Evolutionary conservation across 805 yeast genomes (phyloP).

Genomic region (Suhomyces emberorum): DNA sequence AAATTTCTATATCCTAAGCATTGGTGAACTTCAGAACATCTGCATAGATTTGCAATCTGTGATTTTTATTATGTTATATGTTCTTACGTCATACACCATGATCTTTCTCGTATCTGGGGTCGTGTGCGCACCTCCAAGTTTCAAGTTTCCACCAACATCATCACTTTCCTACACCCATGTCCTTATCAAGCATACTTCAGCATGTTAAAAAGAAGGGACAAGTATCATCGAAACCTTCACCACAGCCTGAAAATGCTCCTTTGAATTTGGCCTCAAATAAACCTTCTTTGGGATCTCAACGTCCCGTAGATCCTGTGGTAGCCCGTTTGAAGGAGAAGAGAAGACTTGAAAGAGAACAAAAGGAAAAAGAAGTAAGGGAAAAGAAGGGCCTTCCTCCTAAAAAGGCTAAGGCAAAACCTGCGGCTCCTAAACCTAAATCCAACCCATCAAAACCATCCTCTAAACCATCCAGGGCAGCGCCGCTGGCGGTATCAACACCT

Average conservation of each 20-base stretch:
- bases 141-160: too few species aligned
- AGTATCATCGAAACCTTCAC: slow-evolving; percentile 6
- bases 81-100: too few species aligned
- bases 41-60: too few species aligned
- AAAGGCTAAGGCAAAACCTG: slow-evolving; percentile 8
- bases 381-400: slow-evolving; percentile 32
- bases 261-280: not conserved
- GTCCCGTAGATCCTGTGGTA: slow-evolving; percentile 65
- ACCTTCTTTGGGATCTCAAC: not conserved
- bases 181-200: slow-evolving; percentile 30
- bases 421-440: not conserved
- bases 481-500: slow-evolving; percentile 9
- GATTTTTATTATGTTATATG: too few species aligned
- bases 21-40: too few species aligned
- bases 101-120: too few species aligned
- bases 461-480: not conserved
- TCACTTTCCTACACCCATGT: too few species aligned
- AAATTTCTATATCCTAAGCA: too few species aligned
- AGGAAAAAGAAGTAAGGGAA: slow-evolving; percentile 30
- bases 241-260: not conserved
- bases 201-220: slow-evolving; percentile 32
- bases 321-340: slow-evolving; percentile 65
- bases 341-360: slow-evolving; percentile 49
- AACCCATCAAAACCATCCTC: slow-evolving; percentile 3
- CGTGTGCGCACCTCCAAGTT: too few species aligned